phyloP scores from a whole-genome alignment of 2,329 filamentous ascomycete genomes.

The Beauveria scarabaeidicola region DNA sequence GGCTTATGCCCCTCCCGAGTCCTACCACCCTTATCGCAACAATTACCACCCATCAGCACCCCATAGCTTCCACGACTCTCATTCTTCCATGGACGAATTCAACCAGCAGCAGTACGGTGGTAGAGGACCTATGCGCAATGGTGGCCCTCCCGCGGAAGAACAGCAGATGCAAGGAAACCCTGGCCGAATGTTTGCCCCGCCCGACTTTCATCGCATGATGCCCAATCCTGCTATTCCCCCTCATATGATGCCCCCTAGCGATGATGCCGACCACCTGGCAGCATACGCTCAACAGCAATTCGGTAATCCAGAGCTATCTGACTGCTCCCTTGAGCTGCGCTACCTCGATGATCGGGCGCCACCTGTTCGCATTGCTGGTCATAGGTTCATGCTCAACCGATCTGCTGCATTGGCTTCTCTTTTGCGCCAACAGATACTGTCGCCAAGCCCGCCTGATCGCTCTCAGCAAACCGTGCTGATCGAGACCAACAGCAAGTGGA shows the following conservation, averaged over 20 bases:
- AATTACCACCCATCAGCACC: constrained; percentile 47
- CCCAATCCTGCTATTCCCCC: constrained; percentile 22
- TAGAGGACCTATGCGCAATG: constrained; percentile 31
- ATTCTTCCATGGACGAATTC: constrained; percentile 44
- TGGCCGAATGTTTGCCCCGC: constrained; percentile 22
- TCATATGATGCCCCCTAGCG: constrained; percentile 20
- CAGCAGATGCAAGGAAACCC: constrained; percentile 22
- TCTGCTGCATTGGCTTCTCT: constrained; percentile 29
- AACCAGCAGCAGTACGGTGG: constrained; percentile 32
- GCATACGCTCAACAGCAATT: constrained; percentile 34
- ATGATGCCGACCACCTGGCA: constrained; percentile 29
- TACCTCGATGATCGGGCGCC: constrained; percentile 28
- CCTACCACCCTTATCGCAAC: constrained; percentile 25
- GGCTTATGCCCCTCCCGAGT: constrained; percentile 26
- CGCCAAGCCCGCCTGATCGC: constrained; percentile 19
- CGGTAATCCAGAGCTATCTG: constrained; percentile 28
- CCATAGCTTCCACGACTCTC: constrained; percentile 55
- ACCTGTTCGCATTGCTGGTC: constrained; percentile 39
- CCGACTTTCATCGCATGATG: constrained; percentile 26
- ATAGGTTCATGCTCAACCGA: constrained; percentile 47
- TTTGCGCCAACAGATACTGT: constrained; percentile 22
- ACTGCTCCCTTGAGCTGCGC: constrained; percentile 35
- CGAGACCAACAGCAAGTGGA: constrained; percentile 42
- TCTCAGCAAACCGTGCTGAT: constrained; percentile 29
- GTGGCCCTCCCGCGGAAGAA: constrained; percentile 21